phyloP scores from a whole-genome alignment of 179 eudicot genomes.

The Patellifolia procumbens region DNA sequence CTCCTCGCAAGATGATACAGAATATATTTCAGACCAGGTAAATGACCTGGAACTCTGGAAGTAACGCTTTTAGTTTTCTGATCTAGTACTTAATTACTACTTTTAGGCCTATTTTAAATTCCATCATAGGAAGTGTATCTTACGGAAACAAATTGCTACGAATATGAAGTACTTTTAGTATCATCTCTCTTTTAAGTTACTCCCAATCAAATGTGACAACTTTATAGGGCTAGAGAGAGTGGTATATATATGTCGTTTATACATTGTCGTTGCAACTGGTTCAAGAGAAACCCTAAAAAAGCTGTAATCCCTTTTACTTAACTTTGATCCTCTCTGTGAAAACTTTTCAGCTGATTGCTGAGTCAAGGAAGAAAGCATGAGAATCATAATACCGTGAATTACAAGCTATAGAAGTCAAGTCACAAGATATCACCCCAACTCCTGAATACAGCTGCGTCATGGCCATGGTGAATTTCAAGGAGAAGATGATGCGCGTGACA shows the following conservation, averaged over 20 bases:
- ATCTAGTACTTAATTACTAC: too few species aligned
- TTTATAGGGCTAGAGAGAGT: not conserved
- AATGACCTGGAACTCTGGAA: not conserved
- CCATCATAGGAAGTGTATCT: not conserved
- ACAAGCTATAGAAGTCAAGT: not conserved
- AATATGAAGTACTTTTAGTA: too few species aligned
- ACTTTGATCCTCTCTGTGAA: not conserved
- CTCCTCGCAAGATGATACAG: slow-evolving; percentile 81
- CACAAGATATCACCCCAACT: not conserved
- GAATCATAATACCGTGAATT: not conserved
- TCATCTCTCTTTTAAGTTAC: too few species aligned
- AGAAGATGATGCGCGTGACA: not conserved
- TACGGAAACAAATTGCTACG: too few species aligned
- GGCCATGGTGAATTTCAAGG: not conserved
- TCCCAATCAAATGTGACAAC: not conserved
- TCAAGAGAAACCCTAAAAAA: not conserved
- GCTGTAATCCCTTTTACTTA: not conserved
- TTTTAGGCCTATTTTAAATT: too few species aligned
- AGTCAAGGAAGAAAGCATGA: not conserved
- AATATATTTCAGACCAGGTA: slow-evolving; percentile 86
- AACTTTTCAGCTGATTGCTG: not conserved
- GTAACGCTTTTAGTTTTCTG: not conserved
- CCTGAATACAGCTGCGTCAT: not conserved
- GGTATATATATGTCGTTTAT: not conserved
- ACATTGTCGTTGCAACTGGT: not conserved